Percentiles rank a stretch among this genome's conserved stretches.
phyloP scores from a whole-genome alignment of 768 basidiomycete species.

The Thelephora ganbajun region DNA sequence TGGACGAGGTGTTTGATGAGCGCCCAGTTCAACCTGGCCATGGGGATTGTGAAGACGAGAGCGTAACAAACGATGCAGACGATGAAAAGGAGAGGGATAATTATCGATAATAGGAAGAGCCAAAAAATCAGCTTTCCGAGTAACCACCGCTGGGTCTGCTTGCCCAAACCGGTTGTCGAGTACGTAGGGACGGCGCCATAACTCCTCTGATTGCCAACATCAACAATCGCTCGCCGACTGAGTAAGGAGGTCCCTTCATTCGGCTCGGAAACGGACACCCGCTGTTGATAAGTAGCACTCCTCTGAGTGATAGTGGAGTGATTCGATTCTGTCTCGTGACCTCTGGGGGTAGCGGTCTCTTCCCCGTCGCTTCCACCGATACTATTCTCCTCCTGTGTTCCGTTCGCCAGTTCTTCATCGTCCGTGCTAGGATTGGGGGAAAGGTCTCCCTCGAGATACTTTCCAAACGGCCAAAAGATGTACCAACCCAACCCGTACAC shows the following conservation, averaged over 20 bases:
- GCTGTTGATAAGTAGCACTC: constrained; percentile 19
- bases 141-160: constrained; percentile 16
- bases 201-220: constrained; percentile 35
- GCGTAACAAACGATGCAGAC: constrained; percentile 91
- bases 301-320: constrained; percentile 31
- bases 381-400: constrained; percentile 26
- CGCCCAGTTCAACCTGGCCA: constrained; percentile 97
- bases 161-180: constrained; percentile 12
- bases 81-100: constrained; percentile 79
- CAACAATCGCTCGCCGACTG: constrained; percentile 24
- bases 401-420: constrained; percentile 24
- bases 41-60: constrained; percentile 90
- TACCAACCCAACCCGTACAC: constrained; percentile 94
- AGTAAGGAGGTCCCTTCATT: constrained; percentile 34
- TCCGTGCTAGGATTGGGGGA: constrained; percentile 19
- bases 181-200: constrained; percentile 48
- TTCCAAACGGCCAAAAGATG: constrained; percentile 95
- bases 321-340: constrained; percentile 1
- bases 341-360: constrained; percentile 8
- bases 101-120: constrained; percentile 57
- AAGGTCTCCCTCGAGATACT: constrained; percentile 84
- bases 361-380: constrained; percentile 19
- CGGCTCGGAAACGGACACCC: constrained; percentile 25
- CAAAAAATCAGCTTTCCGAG: constrained; percentile 75
- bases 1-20: constrained; percentile 69